Evolutionary conservation across 805 yeast species (phyloP), one percentile per base, ranked within the genome.

Genomic region (Pichia kluyveri): DNA sequence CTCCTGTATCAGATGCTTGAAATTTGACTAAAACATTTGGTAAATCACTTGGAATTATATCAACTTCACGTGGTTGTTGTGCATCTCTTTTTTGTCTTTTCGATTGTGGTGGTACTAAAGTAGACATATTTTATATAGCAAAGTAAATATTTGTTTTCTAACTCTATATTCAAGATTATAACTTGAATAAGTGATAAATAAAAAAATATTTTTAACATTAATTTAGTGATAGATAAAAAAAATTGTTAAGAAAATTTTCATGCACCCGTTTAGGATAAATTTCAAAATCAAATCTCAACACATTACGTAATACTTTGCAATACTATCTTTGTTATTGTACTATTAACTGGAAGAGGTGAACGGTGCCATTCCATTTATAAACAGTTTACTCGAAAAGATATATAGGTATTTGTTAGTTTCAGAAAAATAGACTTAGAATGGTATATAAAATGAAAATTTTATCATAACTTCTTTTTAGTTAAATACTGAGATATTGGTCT

Each of bases 1-100:
- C 95, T 44, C 96, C 97, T 8, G 96, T 81, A 59, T 90, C 98
- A 11, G 95, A 80, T 2, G 98, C 96, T 64, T 88, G 91, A 65
- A 91, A 89, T 62, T 82, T 84, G 49, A 91, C 80, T 46, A 89
- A 74, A 27, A 91, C 96, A 69, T 88, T 80, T 26, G 97, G 96
- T 23, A 90, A 67, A 59, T 87, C 91, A 1, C 63, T 70, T 2
- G 97, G 96, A 17, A 84, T 69, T 11, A 85, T 64, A 45, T 79
- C 82, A 28, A 85, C 83, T 45, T 85, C 91, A 48, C 83, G 79
- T 9, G 86, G 86, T 62, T 78, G 73, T 62, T 89, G 97, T 5
- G 95, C 95, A 53, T 75, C 86, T 61, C 80, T 79, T 65, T 76
- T 86, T 62, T 87, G 96, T 61, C 81, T 86, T 65, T 93, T 91